These are phyloP conservation scores for Aspergillus indologenus DNA, from an alignment of 495 filamentous ascomycete genomes.

Conservation along the genomic window DNA sequence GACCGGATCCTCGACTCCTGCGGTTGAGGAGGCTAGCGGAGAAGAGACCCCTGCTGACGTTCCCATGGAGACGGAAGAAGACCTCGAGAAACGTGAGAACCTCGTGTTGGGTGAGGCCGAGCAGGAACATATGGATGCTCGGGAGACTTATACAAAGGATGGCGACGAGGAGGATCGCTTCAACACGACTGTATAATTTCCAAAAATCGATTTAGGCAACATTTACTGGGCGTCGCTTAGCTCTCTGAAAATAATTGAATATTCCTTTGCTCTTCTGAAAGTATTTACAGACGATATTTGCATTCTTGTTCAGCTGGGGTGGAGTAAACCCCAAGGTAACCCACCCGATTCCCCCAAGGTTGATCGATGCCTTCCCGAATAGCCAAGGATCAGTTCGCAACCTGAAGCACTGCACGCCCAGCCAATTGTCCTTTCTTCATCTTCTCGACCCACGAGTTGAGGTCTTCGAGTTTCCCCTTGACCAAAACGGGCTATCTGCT, in stretches of 20 bases:
- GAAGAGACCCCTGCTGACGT: conserved; percentile 17
- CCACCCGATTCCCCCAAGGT: not conserved
- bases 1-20: conserved; percentile 17
- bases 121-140: conserved; percentile 34
- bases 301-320: not conserved
- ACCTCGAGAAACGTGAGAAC: conserved; percentile 35
- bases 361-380: not conserved
- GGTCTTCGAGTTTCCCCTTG: conserved; percentile 11
- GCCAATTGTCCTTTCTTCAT: conserved; percentile 10
- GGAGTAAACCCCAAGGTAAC: not conserved
- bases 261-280: not conserved
- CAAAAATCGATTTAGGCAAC: not conserved
- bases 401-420: conserved; percentile 11
- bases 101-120: conserved; percentile 36
- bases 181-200: conserved; percentile 41
- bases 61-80: conserved; percentile 37
- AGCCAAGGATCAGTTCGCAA: not conserved
- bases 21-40: conserved; percentile 18
- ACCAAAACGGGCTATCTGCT: conserved; percentile 5
- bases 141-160: conserved; percentile 41
- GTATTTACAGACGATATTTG: not conserved
- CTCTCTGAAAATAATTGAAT: conserved; percentile 14
- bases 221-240: conserved; percentile 6
- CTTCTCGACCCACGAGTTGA: conserved; percentile 14
- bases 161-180: conserved; percentile 44